Evolutionary conservation across 169 alveolate species (phyloP).

Genomic region (Eimeria maxima): DNA sequence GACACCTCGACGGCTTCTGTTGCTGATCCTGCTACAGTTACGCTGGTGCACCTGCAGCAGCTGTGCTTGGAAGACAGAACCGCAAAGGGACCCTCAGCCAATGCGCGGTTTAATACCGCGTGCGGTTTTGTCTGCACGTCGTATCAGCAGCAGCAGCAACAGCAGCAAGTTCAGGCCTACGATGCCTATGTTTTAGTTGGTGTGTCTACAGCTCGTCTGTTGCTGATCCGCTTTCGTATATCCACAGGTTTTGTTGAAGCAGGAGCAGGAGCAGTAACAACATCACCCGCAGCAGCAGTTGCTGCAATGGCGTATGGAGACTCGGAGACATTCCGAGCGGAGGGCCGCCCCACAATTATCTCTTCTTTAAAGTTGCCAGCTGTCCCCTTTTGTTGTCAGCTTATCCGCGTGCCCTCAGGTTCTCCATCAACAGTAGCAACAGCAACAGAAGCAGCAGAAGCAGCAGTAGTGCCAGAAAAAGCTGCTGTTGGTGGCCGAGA

Average conservation of each 20-base stretch:
- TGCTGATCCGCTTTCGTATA: not conserved
- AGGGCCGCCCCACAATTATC: constrained; percentile 42
- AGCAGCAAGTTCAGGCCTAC: not conserved
- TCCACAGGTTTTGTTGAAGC: constrained; percentile 22
- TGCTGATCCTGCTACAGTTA: constrained; percentile 4
- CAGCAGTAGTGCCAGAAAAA: not conserved
- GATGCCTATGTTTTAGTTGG: constrained; percentile 31
- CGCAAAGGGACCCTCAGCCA: constrained; percentile 49
- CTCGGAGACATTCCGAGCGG: not conserved
- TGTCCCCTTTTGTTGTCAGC: constrained; percentile 35
- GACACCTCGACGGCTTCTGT: not conserved
- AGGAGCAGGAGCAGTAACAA: not conserved
- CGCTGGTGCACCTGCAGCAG: not conserved
- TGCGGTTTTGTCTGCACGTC: constrained; percentile 8
- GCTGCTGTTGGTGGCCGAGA: not conserved
- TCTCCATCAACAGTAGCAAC: not conserved
- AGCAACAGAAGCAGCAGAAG: not conserved
- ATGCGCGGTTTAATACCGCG: constrained; percentile 31
- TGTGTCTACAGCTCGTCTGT: constrained; percentile 30
- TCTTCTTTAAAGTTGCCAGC: not conserved
- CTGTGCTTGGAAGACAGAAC: constrained; percentile 23
- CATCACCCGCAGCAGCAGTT: not conserved
- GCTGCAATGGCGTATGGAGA: not conserved
- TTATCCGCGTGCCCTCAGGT: constrained; percentile 8
- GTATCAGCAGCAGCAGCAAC: no score